Conservation (phyloP, 2,329 filamentous ascomycete genomes). For the Neophaeococcomyces aloes region DNA sequence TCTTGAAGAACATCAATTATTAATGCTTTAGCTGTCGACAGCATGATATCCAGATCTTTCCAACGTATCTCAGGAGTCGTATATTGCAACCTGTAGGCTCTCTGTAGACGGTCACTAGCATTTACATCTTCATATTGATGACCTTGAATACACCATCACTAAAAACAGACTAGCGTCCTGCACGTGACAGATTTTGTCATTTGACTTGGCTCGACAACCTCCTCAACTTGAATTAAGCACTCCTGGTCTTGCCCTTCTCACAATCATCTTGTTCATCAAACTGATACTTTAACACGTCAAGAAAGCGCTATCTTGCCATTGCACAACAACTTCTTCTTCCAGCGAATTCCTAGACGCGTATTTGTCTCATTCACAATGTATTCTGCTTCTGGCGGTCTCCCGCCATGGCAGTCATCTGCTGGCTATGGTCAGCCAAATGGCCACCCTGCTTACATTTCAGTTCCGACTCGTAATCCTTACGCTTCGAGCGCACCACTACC, state of each 20-base stretch:
- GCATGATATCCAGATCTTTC: not conserved
- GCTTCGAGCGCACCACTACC: constrained; percentile 26
- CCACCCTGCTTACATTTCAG: constrained; percentile 50
- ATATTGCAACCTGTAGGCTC: too few relatives aligned
- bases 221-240: constrained; percentile 3
- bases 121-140: too few relatives aligned
- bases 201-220: not conserved
- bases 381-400: constrained; percentile 16
- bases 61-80: not conserved
- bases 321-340: too few relatives aligned
- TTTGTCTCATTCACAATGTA: constrained; percentile 14
- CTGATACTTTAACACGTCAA: too few relatives aligned
- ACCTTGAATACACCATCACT: too few relatives aligned
- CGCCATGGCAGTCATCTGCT: constrained; percentile 17
- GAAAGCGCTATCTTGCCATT: too few relatives aligned
- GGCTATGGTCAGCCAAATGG: constrained; percentile 19
- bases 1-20: constrained; percentile 79
- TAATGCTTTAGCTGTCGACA: not conserved
- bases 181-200: too few relatives aligned
- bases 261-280: too few relatives aligned
- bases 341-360: not conserved
- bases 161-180: too few relatives aligned
- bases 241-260: not conserved
- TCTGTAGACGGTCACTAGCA: too few relatives aligned
- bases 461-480: constrained; percentile 53